Evolutionary conservation across 2,329 filamentous ascomycete species (phyloP), one percentile per base, ranked within the genome.

Genomic region (Penicillium crustosum): DNA sequence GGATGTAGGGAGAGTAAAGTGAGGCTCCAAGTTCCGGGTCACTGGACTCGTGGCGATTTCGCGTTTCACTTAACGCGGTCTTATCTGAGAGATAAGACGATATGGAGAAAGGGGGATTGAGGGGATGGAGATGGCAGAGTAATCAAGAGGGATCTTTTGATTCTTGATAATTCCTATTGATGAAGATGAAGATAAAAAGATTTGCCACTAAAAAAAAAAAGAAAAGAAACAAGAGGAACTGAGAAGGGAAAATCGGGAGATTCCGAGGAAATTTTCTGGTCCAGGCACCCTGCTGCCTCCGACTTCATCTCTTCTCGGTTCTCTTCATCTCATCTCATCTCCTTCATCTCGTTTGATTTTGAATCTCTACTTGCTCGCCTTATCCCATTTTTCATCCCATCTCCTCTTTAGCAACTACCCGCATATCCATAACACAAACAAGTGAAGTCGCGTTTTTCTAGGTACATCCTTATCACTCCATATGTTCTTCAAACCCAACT

Each of bases 51-150:
- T 67, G 73, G 59, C 64, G 65, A 62, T 73, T 74, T 76, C 73
- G 73, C 70, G 73, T 76, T 75, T 67, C 72, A 75, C 71, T 75
- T 75, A 67, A 75, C 73, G 73, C 73, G 73, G 63, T 61, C 63
- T 65, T 66, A 64, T 66, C 61, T 52, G 47, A n/a, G 13, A 50
- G 17, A 50, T 53, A 53, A 56, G 44, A 44, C n/a, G n/a, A n/a
- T n/a, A n/a, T n/a, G n/a, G n/a, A n/a, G n/a, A n/a, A n/a, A n/a
- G n/a, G n/a, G n/a, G n/a, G n/a, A n/a, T n/a, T n/a, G n/a, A n/a
- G 29, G 44, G 41, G 43, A 31, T 31, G 10, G 29, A 31, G 29
- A 31, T 31, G 10, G 12, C 29, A 31, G 29, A 31, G 29, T 31
- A 31, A 31, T 31, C 5, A 33, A 33, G 31, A 33, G 12, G 38